Base-by-base conservation (phyloP, 805 yeast genomes). In the Hanseniaspora lachancei region DNA sequence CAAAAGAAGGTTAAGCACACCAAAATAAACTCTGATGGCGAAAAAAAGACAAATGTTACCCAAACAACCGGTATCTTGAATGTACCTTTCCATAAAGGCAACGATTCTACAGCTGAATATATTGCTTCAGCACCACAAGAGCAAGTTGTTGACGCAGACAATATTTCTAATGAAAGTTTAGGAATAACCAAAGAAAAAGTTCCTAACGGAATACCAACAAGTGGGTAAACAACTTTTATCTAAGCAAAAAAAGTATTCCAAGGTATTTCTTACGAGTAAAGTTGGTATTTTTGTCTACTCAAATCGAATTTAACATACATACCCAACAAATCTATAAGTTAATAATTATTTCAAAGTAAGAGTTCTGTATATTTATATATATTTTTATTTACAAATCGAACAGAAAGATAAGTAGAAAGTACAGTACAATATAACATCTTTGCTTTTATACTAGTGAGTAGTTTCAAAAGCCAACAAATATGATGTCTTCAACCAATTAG, bases 51-150 rank as follows among this genome's bases (percentile, higher is more conserved):
- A 12, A 24, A 43, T 9, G 49, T 48, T 8, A 47, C 46, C 6
- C 38, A 39, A 18, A 44, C 55, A 7, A 39, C 50, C 6, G 53
- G 48, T 23, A 47, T 54, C 20, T 48, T 56, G 20, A 56, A 54
- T 48, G 57, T 54, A 8, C 57, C 57, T 13, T 54, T 54, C 42
- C 57, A 54, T 27, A 54, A 54, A 38, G 46, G 40, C 3, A 54
- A 47, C 15, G 53, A 36, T 8, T 24, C 44, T 16, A n/a, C 46
- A 16, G 38, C 24, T 10, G 48, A 46, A 15, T 29, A 35, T 29
- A 20, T 3, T n/a, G 18, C 2, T 20, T 39, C 46, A 24, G 50
- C 44, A 3, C 46, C 40, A 21, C 35, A 27, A 9, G 44, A 24
- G 1, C 41, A 29, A 18, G 35, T 21, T 15, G 57, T 29, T 46